Conservation (phyloP, 2,329 filamentous ascomycete species). For the Aspergillus udagawae region DNA sequence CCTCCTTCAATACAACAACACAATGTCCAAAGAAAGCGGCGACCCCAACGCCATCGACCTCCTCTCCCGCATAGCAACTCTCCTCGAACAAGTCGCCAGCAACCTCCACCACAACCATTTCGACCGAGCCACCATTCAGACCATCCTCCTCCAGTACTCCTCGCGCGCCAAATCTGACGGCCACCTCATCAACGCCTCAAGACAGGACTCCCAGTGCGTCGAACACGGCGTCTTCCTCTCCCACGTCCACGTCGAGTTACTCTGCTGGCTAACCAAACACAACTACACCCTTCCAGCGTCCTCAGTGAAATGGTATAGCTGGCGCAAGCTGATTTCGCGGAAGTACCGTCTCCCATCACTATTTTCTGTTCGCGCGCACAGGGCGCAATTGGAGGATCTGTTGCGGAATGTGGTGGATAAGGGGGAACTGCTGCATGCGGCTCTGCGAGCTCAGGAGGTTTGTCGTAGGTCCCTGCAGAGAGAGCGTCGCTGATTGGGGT, state of each 20-base stretch:
- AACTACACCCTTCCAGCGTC: slow-evolving; percentile 10
- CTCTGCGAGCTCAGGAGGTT: slow-evolving; percentile 5
- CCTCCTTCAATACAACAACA: background rate
- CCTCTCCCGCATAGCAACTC: background rate
- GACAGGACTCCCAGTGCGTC: slow-evolving; percentile 1
- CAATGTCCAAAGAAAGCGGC: background rate
- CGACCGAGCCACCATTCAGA: slow-evolving; percentile 11
- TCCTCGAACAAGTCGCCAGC: slow-evolving; percentile 2
- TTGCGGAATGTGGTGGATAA: slow-evolving; percentile 3
- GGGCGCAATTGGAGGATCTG: background rate
- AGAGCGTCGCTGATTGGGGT: background rate
- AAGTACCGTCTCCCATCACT: slow-evolving; percentile 8
- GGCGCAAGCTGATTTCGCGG: background rate
- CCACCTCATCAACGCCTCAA: slow-evolving; percentile 9
- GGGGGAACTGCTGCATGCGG: slow-evolving; percentile 9
- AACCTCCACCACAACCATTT: slow-evolving; percentile 9
- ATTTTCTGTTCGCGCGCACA: slow-evolving; percentile 1
- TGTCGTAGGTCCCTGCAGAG: background rate
- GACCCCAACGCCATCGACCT: slow-evolving; percentile 3
- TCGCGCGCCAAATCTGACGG: slow-evolving; percentile 14
- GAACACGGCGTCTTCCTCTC: slow-evolving; percentile 12
- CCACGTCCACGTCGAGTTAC: slow-evolving; percentile 10
- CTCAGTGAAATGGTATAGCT: slow-evolving; percentile 13
- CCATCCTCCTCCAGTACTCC: slow-evolving; percentile 14
- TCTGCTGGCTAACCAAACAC: slow-evolving; percentile 6